Percentiles rank a stretch among this genome's conserved stretches.
Evolutionary conservation across 108 stramenopile genomes (phyloP).

Genomic region (Craspedostauros australis): DNA sequence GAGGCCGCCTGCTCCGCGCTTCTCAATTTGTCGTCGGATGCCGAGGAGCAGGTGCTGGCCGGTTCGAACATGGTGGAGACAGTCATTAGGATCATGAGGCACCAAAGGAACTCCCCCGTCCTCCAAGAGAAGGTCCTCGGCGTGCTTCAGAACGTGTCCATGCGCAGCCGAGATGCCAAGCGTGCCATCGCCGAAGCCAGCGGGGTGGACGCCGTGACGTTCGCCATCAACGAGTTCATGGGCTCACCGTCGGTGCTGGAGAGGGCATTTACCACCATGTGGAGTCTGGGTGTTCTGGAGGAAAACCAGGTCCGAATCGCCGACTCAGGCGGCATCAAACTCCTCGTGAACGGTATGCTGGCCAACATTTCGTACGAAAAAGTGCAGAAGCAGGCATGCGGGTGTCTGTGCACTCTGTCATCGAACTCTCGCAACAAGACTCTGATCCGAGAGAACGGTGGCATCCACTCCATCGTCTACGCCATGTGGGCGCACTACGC

Average conservation of each 20-base stretch:
- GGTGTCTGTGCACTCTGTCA: conserved; percentile 31
- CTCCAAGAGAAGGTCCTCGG: conserved; percentile 32
- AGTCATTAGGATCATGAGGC: conserved; percentile 16
- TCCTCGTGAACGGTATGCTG: conserved; percentile 37
- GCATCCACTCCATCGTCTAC: conserved; percentile 31
- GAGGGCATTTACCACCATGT: conserved; percentile 30
- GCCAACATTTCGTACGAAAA: conserved; percentile 27
- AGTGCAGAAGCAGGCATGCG: conserved; percentile 48
- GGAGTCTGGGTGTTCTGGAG: conserved; percentile 34
- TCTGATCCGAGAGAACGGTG: conserved; percentile 27
- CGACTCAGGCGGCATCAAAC: conserved; percentile 14
- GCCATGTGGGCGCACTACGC: conserved; percentile 38
- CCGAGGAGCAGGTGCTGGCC: conserved; percentile 18
- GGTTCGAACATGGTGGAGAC: conserved; percentile 21
- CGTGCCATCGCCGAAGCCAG: conserved; percentile 21
- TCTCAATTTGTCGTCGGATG: conserved; percentile 29
- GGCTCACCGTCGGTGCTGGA: conserved; percentile 28
- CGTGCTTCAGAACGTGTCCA: conserved; percentile 36
- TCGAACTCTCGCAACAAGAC: conserved; percentile 24
- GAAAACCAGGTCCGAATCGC: conserved; percentile 26
- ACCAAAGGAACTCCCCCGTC: neutral
- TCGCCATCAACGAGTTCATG: conserved; percentile 27
- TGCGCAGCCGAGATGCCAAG: conserved; percentile 25
- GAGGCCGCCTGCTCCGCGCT: conserved; percentile 19
- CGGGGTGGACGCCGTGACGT: conserved; percentile 21